Percentiles rank a stretch among this genome's conserved stretches.
Conservation (phyloP, 2,329 filamentous ascomycete species). For the Fusarium sp. region DNA sequence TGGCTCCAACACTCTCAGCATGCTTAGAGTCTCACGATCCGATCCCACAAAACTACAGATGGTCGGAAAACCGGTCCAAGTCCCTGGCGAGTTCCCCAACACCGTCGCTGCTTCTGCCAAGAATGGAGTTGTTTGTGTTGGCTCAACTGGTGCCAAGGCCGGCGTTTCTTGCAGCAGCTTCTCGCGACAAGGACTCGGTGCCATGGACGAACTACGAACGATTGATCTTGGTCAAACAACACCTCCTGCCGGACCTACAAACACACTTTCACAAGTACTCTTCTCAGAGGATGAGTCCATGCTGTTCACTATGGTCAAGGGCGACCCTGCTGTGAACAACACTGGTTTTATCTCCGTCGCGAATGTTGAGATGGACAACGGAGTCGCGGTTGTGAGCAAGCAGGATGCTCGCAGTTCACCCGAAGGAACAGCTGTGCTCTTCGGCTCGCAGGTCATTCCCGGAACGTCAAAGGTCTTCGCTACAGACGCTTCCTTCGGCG, state of each 20-base stretch:
- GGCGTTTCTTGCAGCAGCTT: slow-evolving; percentile 59
- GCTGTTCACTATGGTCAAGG: slow-evolving; percentile 69
- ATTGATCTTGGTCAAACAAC: slow-evolving; percentile 66
- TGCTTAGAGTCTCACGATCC: slow-evolving; percentile 56
- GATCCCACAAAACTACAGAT: slow-evolving; percentile 58
- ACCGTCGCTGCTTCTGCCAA: slow-evolving; percentile 60
- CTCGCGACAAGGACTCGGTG: slow-evolving; percentile 49
- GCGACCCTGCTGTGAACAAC: slow-evolving; percentile 63
- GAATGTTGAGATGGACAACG: slow-evolving; percentile 47
- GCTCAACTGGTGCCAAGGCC: slow-evolving; percentile 54
- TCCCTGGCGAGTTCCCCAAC: slow-evolving; percentile 64
- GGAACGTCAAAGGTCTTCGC: slow-evolving; percentile 59
- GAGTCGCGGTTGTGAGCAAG: slow-evolving; percentile 28
- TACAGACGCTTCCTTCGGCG: slow-evolving; percentile 69
- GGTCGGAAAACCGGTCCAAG: slow-evolving; percentile 54
- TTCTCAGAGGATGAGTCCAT: slow-evolving; percentile 65
- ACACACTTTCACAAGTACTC: slow-evolving; percentile 69
- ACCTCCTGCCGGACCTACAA: slow-evolving; percentile 66
- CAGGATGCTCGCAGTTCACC: slow-evolving; percentile 55
- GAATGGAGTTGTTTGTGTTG: slow-evolving; percentile 58
- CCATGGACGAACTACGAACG: slow-evolving; percentile 57
- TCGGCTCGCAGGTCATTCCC: slow-evolving; percentile 62
- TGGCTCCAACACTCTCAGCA: slow-evolving; percentile 62
- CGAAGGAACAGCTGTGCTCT: slow-evolving; percentile 65
- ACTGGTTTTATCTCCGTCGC: slow-evolving; percentile 67